Percentiles rank a stretch among this genome's conserved stretches.
phyloP scores from a whole-genome alignment of 306 rosid genomes.

The Arachis hypogaea region DNA sequence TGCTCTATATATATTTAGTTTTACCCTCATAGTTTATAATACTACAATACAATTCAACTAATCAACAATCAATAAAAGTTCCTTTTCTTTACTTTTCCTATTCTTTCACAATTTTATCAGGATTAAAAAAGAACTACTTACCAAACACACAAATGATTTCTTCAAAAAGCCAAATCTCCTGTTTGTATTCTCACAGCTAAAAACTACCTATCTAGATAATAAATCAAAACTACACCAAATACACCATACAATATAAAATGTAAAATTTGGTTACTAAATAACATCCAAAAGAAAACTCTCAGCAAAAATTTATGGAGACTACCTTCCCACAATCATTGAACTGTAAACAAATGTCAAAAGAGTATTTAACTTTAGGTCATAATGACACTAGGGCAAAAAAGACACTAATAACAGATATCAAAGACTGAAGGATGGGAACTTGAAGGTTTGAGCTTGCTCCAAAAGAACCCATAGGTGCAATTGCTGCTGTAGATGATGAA shows the following conservation, averaged over 20 bases:
- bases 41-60: no score
- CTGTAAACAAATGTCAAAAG: constrained; percentile 1
- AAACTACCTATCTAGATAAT: constrained; percentile 9
- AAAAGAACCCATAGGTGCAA: constrained; percentile 51
- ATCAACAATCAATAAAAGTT: no score
- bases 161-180: neutral
- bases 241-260: constrained; percentile 1
- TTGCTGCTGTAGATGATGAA: constrained; percentile 51
- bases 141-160: neutral
- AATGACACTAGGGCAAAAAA: constrained; percentile 42
- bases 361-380: constrained; percentile 42
- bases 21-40: no score
- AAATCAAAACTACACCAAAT: constrained; percentile 25
- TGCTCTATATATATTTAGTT: no score
- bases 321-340: constrained; percentile 30
- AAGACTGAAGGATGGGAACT: constrained; percentile 46
- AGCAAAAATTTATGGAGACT: constrained; percentile 25
- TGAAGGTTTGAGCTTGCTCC: constrained; percentile 56
- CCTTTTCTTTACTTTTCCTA: no score
- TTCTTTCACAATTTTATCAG: no score
- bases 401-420: constrained; percentile 40
- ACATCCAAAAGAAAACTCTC: neutral
- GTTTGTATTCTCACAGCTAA: constrained; percentile 2
- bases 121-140: no score
- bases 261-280: neutral